Evolutionary conservation across 805 yeast species (phyloP).

Genomic region (Wickerhamomyces silvicola): DNA sequence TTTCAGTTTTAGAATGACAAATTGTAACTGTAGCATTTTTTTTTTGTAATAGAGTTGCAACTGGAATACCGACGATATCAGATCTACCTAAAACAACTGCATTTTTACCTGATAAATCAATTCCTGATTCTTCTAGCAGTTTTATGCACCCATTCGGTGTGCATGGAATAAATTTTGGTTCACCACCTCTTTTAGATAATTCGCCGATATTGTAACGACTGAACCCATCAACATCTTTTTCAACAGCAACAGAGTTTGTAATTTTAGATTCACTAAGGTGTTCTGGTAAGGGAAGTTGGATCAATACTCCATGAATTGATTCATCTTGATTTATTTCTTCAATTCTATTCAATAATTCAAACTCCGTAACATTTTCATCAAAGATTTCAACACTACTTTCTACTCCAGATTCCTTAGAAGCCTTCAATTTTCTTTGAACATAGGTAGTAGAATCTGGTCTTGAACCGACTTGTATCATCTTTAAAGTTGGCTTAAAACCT

Average conservation of each 20-base stretch:
- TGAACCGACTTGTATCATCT: conserved; percentile 71
- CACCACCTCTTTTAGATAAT: conserved; percentile 64
- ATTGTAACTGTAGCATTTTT: conserved; percentile 72
- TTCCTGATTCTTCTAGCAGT: conserved; percentile 50
- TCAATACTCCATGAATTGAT: conserved; percentile 63
- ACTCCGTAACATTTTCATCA: conserved; percentile 50
- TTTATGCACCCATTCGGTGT: conserved; percentile 79
- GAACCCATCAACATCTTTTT: conserved; percentile 81
- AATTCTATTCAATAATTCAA: conserved; percentile 48
- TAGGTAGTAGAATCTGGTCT: conserved; percentile 79
- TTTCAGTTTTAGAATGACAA: conserved; percentile 61
- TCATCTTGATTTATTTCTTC: conserved; percentile 50
- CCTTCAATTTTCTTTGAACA: conserved; percentile 73
- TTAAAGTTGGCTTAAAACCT: conserved; percentile 55
- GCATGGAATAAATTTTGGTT: conserved; percentile 70
- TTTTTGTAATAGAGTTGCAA: conserved; percentile 62
- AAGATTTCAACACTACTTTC: conserved; percentile 54
- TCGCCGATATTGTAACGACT: conserved; percentile 76
- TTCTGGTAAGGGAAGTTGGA: conserved; percentile 71
- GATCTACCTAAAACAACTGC: conserved; percentile 86
- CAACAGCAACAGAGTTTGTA: conserved; percentile 58
- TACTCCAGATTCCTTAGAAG: conserved; percentile 66
- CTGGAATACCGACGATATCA: conserved; percentile 81
- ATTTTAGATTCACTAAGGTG: conserved; percentile 63
- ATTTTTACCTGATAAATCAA: conserved; percentile 53